Conservation (phyloP, 495 filamentous ascomycete species). For the Lichenothelia convexa region DNA sequence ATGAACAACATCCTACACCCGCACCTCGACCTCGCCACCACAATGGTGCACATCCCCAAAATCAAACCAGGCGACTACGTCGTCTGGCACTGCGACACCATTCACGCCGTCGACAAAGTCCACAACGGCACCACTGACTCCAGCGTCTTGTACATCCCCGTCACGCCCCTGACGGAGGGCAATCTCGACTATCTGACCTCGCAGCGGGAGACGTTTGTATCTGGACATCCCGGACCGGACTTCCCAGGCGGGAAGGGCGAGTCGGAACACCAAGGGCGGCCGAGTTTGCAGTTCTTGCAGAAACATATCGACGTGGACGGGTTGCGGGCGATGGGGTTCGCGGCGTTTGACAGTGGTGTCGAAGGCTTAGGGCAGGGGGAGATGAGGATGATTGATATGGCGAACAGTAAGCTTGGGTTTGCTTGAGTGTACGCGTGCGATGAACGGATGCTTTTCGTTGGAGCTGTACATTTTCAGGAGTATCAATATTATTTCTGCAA, state of each 20-base stretch:
- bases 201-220: constrained; percentile 46
- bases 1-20: constrained; percentile 3
- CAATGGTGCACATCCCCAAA: constrained; percentile 1
- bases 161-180: constrained; percentile 59
- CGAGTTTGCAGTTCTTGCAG: constrained; percentile 36
- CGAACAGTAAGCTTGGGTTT: constrained; percentile 42
- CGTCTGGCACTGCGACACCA: constrained; percentile 17
- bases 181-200: constrained; percentile 52
- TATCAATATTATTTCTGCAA: too few relatives aligned
- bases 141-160: constrained; percentile 74
- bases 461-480: too few relatives aligned
- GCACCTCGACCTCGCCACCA: constrained; percentile 2
- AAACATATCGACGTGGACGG: constrained; percentile 30
- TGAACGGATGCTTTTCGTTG: too few relatives aligned
- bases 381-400: constrained; percentile 33
- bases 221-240: constrained; percentile 48
- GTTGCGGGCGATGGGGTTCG: constrained; percentile 40
- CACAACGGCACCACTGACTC: constrained; percentile 55
- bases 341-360: constrained; percentile 29
- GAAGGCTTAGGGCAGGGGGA: constrained; percentile 33
- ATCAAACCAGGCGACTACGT: constrained; percentile 5
- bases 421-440: too few relatives aligned
- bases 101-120: constrained; percentile 67
- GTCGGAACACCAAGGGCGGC: constrained; percentile 31
- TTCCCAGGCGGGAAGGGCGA: constrained; percentile 54